These are phyloP conservation scores for Candida parachauliodes DNA, from an alignment of 805 yeast species.

Conservation along the genomic window DNA sequence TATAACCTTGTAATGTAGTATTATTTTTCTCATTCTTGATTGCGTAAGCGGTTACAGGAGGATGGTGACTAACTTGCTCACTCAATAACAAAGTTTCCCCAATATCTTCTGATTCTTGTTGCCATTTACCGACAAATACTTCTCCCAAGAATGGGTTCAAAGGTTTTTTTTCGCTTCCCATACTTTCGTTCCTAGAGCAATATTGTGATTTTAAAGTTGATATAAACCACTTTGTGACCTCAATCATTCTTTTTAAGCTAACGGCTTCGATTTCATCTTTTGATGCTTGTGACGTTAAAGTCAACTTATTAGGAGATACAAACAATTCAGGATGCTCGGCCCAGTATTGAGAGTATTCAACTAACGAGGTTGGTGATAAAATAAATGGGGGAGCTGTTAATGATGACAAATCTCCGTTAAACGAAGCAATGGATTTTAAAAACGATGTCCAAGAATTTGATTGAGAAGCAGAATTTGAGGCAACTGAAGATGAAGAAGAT, in stretches of 20 bases:
- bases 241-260: slow-evolving; percentile 65
- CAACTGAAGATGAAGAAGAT: not conserved
- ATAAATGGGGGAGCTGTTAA: slow-evolving; percentile 98
- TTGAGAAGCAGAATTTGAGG: slow-evolving; percentile 4
- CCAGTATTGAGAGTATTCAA: slow-evolving; percentile 95
- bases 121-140: slow-evolving; percentile 87
- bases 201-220: slow-evolving; percentile 91
- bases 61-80: slow-evolving; percentile 97
- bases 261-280: slow-evolving; percentile 33
- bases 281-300: slow-evolving; percentile 34
- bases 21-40: slow-evolving; percentile 69
- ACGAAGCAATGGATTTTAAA: slow-evolving; percentile 84
- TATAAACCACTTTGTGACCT: slow-evolving; percentile 87
- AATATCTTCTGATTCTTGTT: slow-evolving; percentile 35
- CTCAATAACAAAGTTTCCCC: slow-evolving; percentile 79
- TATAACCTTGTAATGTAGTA: slow-evolving; percentile 79
- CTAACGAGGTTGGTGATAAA: slow-evolving; percentile 80
- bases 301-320: slow-evolving; percentile 61
- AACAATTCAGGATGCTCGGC: slow-evolving; percentile 86
- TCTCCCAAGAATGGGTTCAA: slow-evolving; percentile 96
- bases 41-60: slow-evolving; percentile 94
- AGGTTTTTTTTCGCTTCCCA: slow-evolving; percentile 97
- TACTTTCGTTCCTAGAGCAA: slow-evolving; percentile 83
- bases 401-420: slow-evolving; percentile 89
- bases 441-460: slow-evolving; percentile 82